Evolutionary conservation across 148 eudicot genomes (phyloP), one percentile per base, ranked within the genome.

Genomic region (Chenopodium berlandieri): DNA sequence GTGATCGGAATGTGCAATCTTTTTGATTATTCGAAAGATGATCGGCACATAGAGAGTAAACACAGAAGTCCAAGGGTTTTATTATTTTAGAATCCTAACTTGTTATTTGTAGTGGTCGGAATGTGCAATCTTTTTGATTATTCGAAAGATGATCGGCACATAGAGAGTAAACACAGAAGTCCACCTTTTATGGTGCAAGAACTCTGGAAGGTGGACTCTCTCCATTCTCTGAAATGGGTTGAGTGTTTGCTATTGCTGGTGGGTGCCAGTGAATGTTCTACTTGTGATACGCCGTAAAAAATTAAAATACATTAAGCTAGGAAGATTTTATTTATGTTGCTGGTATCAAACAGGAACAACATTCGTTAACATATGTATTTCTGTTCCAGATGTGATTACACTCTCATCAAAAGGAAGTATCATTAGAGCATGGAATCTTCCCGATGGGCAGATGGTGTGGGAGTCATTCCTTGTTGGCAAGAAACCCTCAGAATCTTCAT

Each of bases 381-480:
- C 4, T 62, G 22, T 34, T 56, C 22, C 93, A 97, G 99, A 91
- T 92, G 93, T 94, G 81, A 85, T 97, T 80, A 88, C 94, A 19
- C 89, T 94, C 48, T 94, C 99, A 64, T 94, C 98, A 32, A 89
- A 87, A 73, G 98, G 99, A 83, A 92, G 89, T 82, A 84, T 90
- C 75, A 75, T 94, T 69, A 91, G 99, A 88, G 99, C 99, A 52
- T 97, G 99, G 99, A 97, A 94, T 85, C 98, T 97, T 89, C 98
- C 99, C 70, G 99, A 97, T 84, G 99, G 99, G 48, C 98, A 92
- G 91, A 89, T 97, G 98, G 94, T 97, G 80, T 94, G 98, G 99
- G 99, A 97, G 84, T 90, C 98, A 50, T 82, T 83, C 76, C 93
- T 97, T 76, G 62, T 86, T 75, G 96, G 93, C 79, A 82, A 90